phyloP scores from a whole-genome alignment of 306 rosid genomes.

The Oemleria cerasiformis region DNA sequence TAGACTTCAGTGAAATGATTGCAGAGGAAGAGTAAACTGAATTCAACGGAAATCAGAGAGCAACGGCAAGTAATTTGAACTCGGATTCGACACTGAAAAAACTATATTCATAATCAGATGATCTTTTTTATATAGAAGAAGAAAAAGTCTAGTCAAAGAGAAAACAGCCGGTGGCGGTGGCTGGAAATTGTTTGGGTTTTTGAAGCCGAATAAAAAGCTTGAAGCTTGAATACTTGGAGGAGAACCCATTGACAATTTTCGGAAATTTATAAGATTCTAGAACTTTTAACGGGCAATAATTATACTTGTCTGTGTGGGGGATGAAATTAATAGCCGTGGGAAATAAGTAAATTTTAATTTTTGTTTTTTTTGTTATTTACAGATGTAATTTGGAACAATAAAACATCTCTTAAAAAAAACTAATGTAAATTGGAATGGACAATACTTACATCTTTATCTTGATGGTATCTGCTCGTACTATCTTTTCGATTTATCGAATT shows the following conservation, averaged over 20 bases:
- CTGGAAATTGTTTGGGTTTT: background rate
- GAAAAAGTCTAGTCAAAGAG: background rate
- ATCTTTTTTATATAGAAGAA: background rate
- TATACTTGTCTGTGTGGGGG: background rate
- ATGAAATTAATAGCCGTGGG: background rate
- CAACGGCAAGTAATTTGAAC: constrained; percentile 7
- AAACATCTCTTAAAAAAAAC: no score
- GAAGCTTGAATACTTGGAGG: background rate
- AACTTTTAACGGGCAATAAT: background rate
- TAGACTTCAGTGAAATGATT: constrained; percentile 2
- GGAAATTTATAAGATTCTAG: constrained; percentile 2
- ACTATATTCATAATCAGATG: background rate
- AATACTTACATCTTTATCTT: no score
- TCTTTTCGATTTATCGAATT: no score
- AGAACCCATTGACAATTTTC: background rate
- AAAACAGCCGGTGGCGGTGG: constrained; percentile 6
- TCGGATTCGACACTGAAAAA: background rate
- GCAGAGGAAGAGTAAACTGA: constrained; percentile 4
- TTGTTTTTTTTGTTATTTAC: no score
- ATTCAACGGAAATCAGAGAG: background rate
- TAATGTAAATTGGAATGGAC: no score
- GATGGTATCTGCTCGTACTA: no score
- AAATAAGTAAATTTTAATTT: constrained; percentile 2
- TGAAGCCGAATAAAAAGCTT: background rate
- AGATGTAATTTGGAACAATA: no score